Base-by-base conservation (phyloP, 2,329 filamentous ascomycete genomes). In the Fusarium duplospermum region DNA sequence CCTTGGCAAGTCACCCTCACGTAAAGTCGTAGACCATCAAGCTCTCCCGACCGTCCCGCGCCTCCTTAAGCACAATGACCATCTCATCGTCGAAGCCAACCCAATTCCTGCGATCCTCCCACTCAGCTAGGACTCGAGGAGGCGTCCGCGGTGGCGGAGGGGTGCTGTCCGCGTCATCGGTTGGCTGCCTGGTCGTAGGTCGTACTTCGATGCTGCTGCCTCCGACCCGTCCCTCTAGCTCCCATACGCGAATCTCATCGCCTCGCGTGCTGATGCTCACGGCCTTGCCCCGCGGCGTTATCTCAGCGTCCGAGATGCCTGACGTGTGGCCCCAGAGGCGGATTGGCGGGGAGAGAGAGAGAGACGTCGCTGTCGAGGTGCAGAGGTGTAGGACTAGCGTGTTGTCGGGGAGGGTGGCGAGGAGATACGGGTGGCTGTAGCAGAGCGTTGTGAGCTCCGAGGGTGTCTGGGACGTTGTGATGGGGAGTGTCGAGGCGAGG, bases 271-370 rank as follows among this genome's bases (percentile, higher is more conserved):
- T 96, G 60, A 98, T 92, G n/a, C 94, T 97, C 5, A 98, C 93
- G 0, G 95, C 95, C 82, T 95, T 97, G 20, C 95, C 95, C 40
- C 93, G 90, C 52, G 93, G 90, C 20, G 93, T 95, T 64, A 98
- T 94, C 78, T 97, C 92, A 9, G 94, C 94, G 35, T 94, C 92
- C 58, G 93, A 94, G 36, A 98, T 94, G 4, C 93, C 94, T 2
- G 95, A 97, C 0, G 95, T 98, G 80, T 98, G 95, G 9, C 95
- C 95, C 93, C 94, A 98, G 7, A 98, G 89, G 31, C 94, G 89
- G 72, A 91, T 92, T 1, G 93, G 94, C 0, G 90, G 84, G 40
- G 93, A 92, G 64, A 98, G 91, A 1, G 89, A 89, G 2, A 98
- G 86, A 0, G 86, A 84, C 0, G 89, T 87, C 2, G 89, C 84